A percentile compares a stretch with the other conserved stretches of the same genome.
phyloP scores from a whole-genome alignment of 2,329 filamentous ascomycete species.

The Pseudocercospora cruenta region DNA sequence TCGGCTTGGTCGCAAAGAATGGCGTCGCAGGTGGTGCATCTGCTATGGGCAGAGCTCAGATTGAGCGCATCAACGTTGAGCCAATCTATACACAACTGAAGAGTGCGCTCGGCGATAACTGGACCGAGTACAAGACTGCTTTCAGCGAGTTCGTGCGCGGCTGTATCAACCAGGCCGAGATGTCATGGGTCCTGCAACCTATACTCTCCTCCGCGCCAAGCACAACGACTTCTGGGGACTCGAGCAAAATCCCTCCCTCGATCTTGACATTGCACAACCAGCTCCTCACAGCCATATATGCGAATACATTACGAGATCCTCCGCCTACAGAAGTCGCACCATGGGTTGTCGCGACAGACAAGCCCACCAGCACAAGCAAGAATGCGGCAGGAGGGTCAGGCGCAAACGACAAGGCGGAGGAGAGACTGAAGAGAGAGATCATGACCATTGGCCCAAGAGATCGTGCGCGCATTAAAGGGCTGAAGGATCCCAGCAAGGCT shows the following conservation, averaged over 20 bases:
- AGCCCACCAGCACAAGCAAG: constrained; percentile 71
- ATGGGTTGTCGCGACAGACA: constrained; percentile 72
- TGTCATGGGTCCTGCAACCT: constrained; percentile 59
- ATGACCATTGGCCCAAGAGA: constrained; percentile 66
- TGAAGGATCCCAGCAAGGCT: constrained; percentile 30
- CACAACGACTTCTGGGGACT: constrained; percentile 25
- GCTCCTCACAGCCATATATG: constrained; percentile 61
- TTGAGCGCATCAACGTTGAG: constrained; percentile 65
- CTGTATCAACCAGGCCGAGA: constrained; percentile 62
- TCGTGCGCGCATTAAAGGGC: constrained; percentile 53
- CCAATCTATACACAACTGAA: constrained; percentile 66
- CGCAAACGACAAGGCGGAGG: constrained; percentile 63
- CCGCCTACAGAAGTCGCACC: constrained; percentile 63
- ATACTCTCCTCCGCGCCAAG: constrained; percentile 58
- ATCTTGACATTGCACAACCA: constrained; percentile 62
- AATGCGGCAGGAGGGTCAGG: constrained; percentile 43
- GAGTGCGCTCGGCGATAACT: constrained; percentile 61
- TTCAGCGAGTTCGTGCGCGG: constrained; percentile 62
- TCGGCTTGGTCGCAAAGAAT: constrained; percentile 46
- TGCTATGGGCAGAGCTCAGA: not conserved
- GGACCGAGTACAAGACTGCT: constrained; percentile 63
- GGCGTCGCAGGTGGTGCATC: constrained; percentile 45
- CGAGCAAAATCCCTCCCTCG: constrained; percentile 29
- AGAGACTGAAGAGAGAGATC: constrained; percentile 65
- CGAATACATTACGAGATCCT: constrained; percentile 62